Conservation (phyloP, 75 land plant species). For the Adiantum capillusveneris region DNA sequence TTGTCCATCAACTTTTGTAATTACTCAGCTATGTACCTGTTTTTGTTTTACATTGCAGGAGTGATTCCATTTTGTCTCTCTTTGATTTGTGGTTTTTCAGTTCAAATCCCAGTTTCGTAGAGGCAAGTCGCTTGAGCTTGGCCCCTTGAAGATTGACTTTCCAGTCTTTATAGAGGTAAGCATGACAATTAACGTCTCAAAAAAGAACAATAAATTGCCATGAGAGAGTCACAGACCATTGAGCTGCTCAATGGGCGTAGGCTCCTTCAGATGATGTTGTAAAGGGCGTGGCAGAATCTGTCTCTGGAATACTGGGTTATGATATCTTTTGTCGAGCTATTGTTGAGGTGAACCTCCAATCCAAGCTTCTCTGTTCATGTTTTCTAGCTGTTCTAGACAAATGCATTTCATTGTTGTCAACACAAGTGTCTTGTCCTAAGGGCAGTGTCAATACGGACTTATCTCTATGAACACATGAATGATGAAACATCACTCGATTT, state of each 20-base stretch:
- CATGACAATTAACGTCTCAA: background rate
- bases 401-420: too few species aligned
- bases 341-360: slow-evolving; percentile 23
- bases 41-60: too few species aligned
- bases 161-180: slow-evolving; percentile 32
- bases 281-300: slow-evolving; percentile 15
- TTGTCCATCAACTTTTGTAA: too few species aligned
- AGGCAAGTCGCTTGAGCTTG: slow-evolving; percentile 30
- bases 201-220: background rate
- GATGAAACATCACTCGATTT: too few species aligned
- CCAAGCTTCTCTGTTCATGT: slow-evolving; percentile 7
- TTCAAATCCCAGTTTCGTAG: slow-evolving; percentile 16
- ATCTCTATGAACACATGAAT: too few species aligned
- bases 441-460: too few species aligned
- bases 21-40: too few species aligned
- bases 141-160: slow-evolving; percentile 15
- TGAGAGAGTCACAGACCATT: too few species aligned
- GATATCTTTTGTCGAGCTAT: slow-evolving; percentile 22
- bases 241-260: slow-evolving; percentile 7
- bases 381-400: too few species aligned
- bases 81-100: slow-evolving; percentile 9
- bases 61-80: too few species aligned
- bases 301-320: slow-evolving; percentile 24
- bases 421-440: too few species aligned
- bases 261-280: slow-evolving; percentile 15